Conservation (phyloP, 768 basidiomycete species). For the Crepidotus variabilis region DNA sequence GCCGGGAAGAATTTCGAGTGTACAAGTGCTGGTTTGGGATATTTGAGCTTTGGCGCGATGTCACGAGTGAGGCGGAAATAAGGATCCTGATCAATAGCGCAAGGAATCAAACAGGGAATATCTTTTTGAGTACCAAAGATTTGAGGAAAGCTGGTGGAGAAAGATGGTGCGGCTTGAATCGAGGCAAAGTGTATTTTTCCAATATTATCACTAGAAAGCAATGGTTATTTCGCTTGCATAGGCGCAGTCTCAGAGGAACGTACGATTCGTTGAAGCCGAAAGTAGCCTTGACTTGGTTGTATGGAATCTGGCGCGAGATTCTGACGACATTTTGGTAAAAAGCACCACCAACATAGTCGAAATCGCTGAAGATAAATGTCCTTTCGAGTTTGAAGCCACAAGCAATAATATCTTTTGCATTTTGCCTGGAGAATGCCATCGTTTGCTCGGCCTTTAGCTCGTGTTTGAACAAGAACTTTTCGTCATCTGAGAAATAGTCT, state of each 20-base stretch:
- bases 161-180: constrained; percentile 93
- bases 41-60: constrained; percentile 89
- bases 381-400: constrained; percentile 88
- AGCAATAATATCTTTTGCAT: constrained; percentile 95
- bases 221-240: neutral
- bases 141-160: constrained; percentile 98
- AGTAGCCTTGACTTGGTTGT: constrained; percentile 89
- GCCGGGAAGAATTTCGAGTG: constrained; percentile 99
- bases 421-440: constrained; percentile 73
- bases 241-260: constrained; percentile 27
- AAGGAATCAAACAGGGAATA: constrained; percentile 93
- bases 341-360: constrained; percentile 83
- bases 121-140: constrained; percentile 84
- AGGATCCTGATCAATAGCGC: constrained; percentile 96
- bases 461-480: constrained; percentile 98
- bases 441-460: constrained; percentile 89
- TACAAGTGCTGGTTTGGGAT: constrained; percentile 89
- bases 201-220: constrained; percentile 78
- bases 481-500: constrained; percentile 65
- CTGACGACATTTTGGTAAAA: constrained; percentile 95
- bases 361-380: constrained; percentile 97
- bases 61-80: constrained; percentile 99
- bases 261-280: constrained; percentile 97
- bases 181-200: constrained; percentile 97
- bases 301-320: constrained; percentile 89